A percentile compares a stretch with the other conserved stretches of the same genome.
phyloP scores from a whole-genome alignment of 352 stramenopile species.

The Globisporangium takayamanum region DNA sequence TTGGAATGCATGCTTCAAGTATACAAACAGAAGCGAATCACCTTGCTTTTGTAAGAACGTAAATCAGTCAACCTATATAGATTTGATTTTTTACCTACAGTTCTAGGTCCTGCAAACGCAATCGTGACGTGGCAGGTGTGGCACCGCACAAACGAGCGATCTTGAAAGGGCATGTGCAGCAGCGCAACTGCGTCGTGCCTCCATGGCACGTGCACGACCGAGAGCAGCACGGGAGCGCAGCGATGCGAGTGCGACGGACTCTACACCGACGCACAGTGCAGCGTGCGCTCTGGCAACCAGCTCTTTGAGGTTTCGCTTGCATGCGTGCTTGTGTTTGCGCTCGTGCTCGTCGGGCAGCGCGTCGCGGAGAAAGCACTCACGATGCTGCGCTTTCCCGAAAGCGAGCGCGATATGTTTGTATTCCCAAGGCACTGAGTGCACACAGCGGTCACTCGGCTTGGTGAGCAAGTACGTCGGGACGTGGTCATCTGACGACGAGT shows the following conservation, averaged over 20 bases:
- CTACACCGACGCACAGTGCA: slow-evolving; percentile 46
- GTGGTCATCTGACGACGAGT: slow-evolving; percentile 26
- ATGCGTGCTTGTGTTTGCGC: slow-evolving; percentile 24
- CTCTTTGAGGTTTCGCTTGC: slow-evolving; percentile 55
- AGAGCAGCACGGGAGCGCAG: slow-evolving; percentile 8
- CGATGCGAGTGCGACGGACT: slow-evolving; percentile 36
- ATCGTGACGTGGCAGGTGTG: too few species aligned
- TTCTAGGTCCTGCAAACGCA: too few species aligned
- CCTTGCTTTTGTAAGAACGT: too few species aligned
- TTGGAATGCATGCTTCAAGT: too few species aligned
- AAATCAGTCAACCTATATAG: too few species aligned
- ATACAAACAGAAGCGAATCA: too few species aligned
- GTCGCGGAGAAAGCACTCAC: slow-evolving; percentile 17
- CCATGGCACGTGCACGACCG: slow-evolving; percentile 36
- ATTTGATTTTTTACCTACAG: too few species aligned
- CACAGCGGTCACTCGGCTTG: neutral
- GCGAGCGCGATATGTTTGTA: slow-evolving; percentile 28
- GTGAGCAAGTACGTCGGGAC: slow-evolving; percentile 19
- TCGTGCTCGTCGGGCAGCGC: slow-evolving; percentile 27
- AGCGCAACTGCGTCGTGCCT: slow-evolving; percentile 25
- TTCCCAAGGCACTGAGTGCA: slow-evolving; percentile 23
- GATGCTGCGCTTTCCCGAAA: slow-evolving; percentile 32
- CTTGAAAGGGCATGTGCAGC: neutral
- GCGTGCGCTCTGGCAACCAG: slow-evolving; percentile 26
- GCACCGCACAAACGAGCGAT: neutral